Conservation (phyloP, 73 alveolate genomes). For the Durusdinium trenchii region DNA sequence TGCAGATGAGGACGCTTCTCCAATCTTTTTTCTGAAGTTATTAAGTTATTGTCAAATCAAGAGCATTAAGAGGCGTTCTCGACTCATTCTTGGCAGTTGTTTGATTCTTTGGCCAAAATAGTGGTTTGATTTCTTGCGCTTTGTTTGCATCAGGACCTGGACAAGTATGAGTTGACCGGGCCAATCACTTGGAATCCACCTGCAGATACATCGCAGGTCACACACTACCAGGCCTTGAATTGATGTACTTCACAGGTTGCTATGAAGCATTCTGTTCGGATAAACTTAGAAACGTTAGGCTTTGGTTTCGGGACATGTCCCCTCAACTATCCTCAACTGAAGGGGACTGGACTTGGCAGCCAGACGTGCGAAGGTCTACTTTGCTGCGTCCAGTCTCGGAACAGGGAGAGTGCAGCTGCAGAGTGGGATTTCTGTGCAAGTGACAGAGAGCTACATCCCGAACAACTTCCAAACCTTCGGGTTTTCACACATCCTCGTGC, state of each 20-base stretch:
- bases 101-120: background rate
- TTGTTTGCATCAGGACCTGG: background rate
- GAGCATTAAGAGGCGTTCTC: too few relatives aligned
- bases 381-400: background rate
- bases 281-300: background rate
- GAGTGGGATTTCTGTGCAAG: background rate
- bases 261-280: background rate
- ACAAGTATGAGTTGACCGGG: slow-evolving; percentile 42
- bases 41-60: too few relatives aligned
- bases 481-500: slow-evolving; percentile 3
- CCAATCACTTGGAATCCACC: background rate
- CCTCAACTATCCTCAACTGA: background rate
- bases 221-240: background rate
- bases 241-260: background rate
- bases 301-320: background rate
- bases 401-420: background rate
- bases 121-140: background rate
- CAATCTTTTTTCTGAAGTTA: too few relatives aligned
- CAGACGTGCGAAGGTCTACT: background rate
- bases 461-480: slow-evolving; percentile 2
- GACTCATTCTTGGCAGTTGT: too few relatives aligned
- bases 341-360: too few relatives aligned
- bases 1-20: background rate
- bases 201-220: background rate
- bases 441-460: background rate